phyloP scores from a whole-genome alignment of 257 asterid species.

The Ocimum tenuiflorum region DNA sequence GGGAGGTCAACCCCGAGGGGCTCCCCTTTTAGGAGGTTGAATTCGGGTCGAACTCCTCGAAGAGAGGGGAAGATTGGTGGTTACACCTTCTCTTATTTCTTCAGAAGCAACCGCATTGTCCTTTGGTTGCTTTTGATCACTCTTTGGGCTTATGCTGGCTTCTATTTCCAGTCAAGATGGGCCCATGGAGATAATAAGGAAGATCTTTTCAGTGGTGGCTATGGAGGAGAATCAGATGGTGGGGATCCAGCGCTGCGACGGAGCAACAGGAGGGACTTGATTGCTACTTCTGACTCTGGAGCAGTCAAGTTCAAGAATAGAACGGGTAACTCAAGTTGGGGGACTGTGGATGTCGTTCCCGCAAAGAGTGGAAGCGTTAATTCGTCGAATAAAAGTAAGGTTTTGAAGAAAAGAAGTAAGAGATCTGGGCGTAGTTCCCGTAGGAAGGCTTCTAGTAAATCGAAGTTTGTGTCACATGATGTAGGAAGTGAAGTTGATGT shows the following conservation, averaged over 20 bases:
- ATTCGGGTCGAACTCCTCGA: slow-evolving; percentile 59
- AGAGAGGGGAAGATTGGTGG: slow-evolving; percentile 43
- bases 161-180: slow-evolving; percentile 89
- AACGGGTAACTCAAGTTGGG: slow-evolving; percentile 29
- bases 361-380: slow-evolving; percentile 33
- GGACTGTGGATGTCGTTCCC: slow-evolving; percentile 28
- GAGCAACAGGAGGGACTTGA: slow-evolving; percentile 42
- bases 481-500: slow-evolving; percentile 40
- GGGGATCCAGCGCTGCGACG: slow-evolving; percentile 27
- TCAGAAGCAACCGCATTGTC: slow-evolving; percentile 71
- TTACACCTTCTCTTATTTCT: slow-evolving; percentile 33
- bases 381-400: slow-evolving; percentile 20
- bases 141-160: slow-evolving; percentile 93
- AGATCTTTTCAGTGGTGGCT: slow-evolving; percentile 76
- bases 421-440: slow-evolving; percentile 46
- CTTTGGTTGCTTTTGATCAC: slow-evolving; percentile 94
- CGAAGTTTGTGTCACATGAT: slow-evolving; percentile 32
- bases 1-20: slow-evolving; percentile 79
- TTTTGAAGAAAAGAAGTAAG: slow-evolving; percentile 50
- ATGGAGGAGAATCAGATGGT: slow-evolving; percentile 44
- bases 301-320: slow-evolving; percentile 17
- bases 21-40: slow-evolving; percentile 66
- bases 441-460: slow-evolving; percentile 42
- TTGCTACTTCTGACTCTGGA: slow-evolving; percentile 37
- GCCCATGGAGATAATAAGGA: slow-evolving; percentile 98